Evolutionary conservation across 2,329 filamentous ascomycete species (phyloP).

Genomic region (Aureobasidium lini): DNA sequence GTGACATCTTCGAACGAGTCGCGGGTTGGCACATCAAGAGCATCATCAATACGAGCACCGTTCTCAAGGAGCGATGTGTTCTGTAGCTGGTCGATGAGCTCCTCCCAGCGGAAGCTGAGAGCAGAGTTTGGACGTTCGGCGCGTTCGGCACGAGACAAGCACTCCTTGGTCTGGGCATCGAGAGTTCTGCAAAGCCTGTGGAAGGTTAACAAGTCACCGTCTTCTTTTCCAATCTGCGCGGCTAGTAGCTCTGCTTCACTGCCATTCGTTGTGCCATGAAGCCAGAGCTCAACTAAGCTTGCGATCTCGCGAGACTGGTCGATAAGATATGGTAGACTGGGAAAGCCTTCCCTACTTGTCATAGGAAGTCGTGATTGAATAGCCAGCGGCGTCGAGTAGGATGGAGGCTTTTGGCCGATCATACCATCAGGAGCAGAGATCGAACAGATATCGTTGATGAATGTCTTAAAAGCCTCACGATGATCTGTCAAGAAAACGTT

Average conservation of each 20-base stretch:
- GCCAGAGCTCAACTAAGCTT: slow-evolving; percentile 73
- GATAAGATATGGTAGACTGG: slow-evolving; percentile 84
- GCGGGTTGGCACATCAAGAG: slow-evolving; percentile 19
- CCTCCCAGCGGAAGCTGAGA: slow-evolving; percentile 45
- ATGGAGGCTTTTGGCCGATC: slow-evolving; percentile 52
- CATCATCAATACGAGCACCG: slow-evolving; percentile 24
- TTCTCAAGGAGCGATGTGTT: slow-evolving; percentile 21
- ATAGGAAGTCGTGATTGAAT: slow-evolving; percentile 77
- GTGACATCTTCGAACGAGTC: slow-evolving; percentile 16
- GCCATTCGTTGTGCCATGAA: slow-evolving; percentile 41
- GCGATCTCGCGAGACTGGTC: slow-evolving; percentile 83
- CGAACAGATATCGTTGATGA: slow-evolving; percentile 73
- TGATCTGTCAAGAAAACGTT: slow-evolving; percentile 75
- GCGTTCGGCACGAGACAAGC: slow-evolving; percentile 44
- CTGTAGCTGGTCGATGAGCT: slow-evolving; percentile 41
- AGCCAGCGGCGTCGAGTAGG: slow-evolving; percentile 86
- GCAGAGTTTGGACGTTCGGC: slow-evolving; percentile 44
- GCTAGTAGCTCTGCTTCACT: slow-evolving; percentile 5
- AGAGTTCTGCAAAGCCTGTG: slow-evolving; percentile 43
- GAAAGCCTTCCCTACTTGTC: slow-evolving; percentile 82
- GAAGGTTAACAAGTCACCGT: slow-evolving; percentile 42
- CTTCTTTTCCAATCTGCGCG: slow-evolving; percentile 21
- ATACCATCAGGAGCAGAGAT: slow-evolving; percentile 44
- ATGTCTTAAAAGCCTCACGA: slow-evolving; percentile 73
- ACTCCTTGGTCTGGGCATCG: slow-evolving; percentile 42